Evolutionary conservation across 2,329 filamentous ascomycete genomes (phyloP), one percentile per base, ranked within the genome.

Genomic region (Aureobasidium sp.): DNA sequence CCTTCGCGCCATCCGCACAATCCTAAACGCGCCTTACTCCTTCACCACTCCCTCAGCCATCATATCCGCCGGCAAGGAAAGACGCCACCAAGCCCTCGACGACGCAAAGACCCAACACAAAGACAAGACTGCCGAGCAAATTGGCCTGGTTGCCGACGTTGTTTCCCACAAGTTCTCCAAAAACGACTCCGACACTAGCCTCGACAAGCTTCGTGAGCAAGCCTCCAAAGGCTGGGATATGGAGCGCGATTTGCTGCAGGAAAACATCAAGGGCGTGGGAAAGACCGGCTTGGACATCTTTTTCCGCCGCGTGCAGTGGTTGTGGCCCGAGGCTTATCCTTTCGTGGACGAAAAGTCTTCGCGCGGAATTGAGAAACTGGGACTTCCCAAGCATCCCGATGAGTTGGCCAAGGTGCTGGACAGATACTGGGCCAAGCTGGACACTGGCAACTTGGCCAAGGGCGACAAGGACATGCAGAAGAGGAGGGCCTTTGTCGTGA

Each of bases 41-140:
- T 73, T 76, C 68, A 72, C 58, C n/a, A 70, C 63, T 11, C 70
- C 73, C 8, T 67, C 67, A 20, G 67, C 70, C 4, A 70, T 78
- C 25, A 65, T 69, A 25, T 69, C 73, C 17, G 75, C 74, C 1
- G 76, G 75, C 0, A 65, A 68, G 1, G 72, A 78, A 57, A 74
- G 72, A 49, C 66, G 72, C 3, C 70, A 70, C 36, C 65, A 78
- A 68, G 75, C 77, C 2, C 65, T 80, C 41, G 71, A 72, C 63
- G 74, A 76, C 60, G 76, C 78, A 37, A 65, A 70, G 34, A 79
- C 76, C 7, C 76, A 79, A 68, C 77, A 79, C 63, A 76, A 77
- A 61, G 76, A 75, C 64, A 79, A 79, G 69, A 79, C 76, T 1
- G 77, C 76, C 0, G 69, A 72, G 9, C 74, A 79, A 62, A 69